These are phyloP conservation scores for Metschnikowia noctiluminum DNA, from an alignment of 805 yeast genomes.

Conservation along the genomic window DNA sequence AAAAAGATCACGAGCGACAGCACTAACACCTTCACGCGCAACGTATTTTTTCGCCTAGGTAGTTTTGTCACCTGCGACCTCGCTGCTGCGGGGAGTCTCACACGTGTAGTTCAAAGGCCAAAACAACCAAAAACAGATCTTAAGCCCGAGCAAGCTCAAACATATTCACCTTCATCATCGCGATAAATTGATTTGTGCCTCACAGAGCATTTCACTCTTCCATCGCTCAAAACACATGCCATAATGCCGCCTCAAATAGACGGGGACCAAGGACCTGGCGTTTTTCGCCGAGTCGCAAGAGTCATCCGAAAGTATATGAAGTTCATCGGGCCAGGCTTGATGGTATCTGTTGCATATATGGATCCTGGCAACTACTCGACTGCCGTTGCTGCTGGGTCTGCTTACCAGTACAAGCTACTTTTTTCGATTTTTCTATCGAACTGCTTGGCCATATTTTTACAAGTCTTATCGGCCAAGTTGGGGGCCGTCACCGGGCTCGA, in stretches of 20 bases:
- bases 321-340: slow-evolving; percentile 91
- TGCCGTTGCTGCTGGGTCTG: slow-evolving; percentile 91
- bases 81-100: not conserved
- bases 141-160: too few species aligned
- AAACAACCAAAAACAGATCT: too few species aligned
- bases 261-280: not conserved
- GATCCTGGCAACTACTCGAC: slow-evolving; percentile 98
- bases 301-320: slow-evolving; percentile 47
- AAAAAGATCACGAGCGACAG: not conserved
- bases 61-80: not conserved
- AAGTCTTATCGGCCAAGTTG: slow-evolving; percentile 76
- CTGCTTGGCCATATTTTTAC: slow-evolving; percentile 82
- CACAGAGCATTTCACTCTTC: too few species aligned
- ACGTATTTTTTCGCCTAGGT: not conserved
- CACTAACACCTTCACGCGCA: not conserved
- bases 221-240: too few species aligned
- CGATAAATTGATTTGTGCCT: too few species aligned
- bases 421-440: slow-evolving; percentile 80
- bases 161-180: too few species aligned
- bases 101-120: not conserved
- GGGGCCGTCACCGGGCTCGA: slow-evolving; percentile 95
- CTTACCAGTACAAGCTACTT: slow-evolving; percentile 72
- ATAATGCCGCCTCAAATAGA: too few species aligned
- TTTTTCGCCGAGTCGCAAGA: slow-evolving; percentile 8
- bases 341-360: slow-evolving; percentile 95